Conservation (phyloP, 75 land plant species). For the Cupressus sempervirens region DNA sequence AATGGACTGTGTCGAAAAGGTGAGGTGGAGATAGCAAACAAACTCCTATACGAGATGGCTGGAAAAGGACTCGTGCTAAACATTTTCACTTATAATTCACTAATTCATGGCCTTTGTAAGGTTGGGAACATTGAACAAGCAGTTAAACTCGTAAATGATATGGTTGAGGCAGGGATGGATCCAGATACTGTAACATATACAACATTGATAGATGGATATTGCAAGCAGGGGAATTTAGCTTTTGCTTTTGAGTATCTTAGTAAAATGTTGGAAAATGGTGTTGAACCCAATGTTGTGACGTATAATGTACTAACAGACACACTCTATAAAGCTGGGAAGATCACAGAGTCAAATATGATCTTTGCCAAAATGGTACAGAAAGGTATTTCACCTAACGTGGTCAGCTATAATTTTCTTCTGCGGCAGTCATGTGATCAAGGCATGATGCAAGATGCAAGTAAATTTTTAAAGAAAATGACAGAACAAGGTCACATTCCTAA, state of each 20-base stretch:
- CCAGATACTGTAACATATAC: conserved; percentile 69
- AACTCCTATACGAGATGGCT: conserved; percentile 61
- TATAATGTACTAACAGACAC: conserved; percentile 73
- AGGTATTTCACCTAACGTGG: conserved; percentile 56
- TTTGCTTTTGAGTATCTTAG: conserved; percentile 38
- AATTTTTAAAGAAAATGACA: conserved; percentile 49
- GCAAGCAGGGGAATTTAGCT: conserved; percentile 49
- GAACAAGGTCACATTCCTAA: conserved; percentile 48
- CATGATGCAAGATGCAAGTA: conserved; percentile 31
- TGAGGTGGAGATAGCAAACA: conserved; percentile 57
- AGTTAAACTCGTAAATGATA: conserved; percentile 42
- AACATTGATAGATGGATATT: conserved; percentile 64
- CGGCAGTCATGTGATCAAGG: conserved; percentile 44
- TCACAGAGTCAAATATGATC: conserved; percentile 52
- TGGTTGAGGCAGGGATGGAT: conserved; percentile 48
- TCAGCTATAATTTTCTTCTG: conserved; percentile 65
- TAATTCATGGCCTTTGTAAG: conserved; percentile 73
- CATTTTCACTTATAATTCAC: conserved; percentile 51
- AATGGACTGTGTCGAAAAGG: conserved; percentile 68
- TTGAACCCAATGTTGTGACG: conserved; percentile 59
- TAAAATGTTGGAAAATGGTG: conserved; percentile 60
- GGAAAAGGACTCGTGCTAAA: conserved; percentile 58
- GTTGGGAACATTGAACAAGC: conserved; percentile 54
- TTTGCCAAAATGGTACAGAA: conserved; percentile 63
- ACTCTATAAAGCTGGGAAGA: conserved; percentile 52